These are phyloP conservation scores for Lactarius sanguifluus DNA, from an alignment of 768 basidiomycete species.

Conservation along the genomic window DNA sequence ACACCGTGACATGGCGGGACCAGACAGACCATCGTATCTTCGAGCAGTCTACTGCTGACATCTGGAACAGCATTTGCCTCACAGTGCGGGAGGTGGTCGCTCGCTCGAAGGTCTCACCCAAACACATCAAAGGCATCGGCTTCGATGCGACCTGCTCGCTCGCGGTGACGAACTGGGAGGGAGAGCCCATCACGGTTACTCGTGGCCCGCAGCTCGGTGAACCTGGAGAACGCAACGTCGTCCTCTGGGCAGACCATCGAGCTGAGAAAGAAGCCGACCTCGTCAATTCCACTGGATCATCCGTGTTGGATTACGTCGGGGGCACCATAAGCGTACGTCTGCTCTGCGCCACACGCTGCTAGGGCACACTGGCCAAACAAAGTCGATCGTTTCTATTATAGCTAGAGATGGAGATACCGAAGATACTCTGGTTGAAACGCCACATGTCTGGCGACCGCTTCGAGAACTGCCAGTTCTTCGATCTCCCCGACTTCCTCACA, in stretches of 20 bases:
- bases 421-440: conserved; percentile 94
- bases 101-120: conserved; percentile 53
- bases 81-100: conserved; percentile 64
- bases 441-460: conserved; percentile 77
- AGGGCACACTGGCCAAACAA: not conserved
- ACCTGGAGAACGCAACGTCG: conserved; percentile 76
- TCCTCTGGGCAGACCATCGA: conserved; percentile 97
- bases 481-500: conserved; percentile 94
- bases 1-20: conserved; percentile 86
- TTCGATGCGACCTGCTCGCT: conserved; percentile 98
- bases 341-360: not conserved
- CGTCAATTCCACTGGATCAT: conserved; percentile 82
- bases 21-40: conserved; percentile 86
- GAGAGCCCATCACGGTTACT: conserved; percentile 73
- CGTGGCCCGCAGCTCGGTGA: conserved; percentile 62
- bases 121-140: conserved; percentile 79
- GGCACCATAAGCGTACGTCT: conserved; percentile 85
- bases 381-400: conserved; percentile 34
- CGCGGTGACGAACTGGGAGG: conserved; percentile 75
- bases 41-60: conserved; percentile 90
- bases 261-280: conserved; percentile 88
- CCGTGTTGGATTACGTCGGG: conserved; percentile 92
- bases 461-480: conserved; percentile 76
- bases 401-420: conserved; percentile 99
- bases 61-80: conserved; percentile 71